These are phyloP conservation scores for Reticulascus tulasneorum DNA, from an alignment of 2,329 filamentous ascomycete genomes.

Conservation along the genomic window DNA sequence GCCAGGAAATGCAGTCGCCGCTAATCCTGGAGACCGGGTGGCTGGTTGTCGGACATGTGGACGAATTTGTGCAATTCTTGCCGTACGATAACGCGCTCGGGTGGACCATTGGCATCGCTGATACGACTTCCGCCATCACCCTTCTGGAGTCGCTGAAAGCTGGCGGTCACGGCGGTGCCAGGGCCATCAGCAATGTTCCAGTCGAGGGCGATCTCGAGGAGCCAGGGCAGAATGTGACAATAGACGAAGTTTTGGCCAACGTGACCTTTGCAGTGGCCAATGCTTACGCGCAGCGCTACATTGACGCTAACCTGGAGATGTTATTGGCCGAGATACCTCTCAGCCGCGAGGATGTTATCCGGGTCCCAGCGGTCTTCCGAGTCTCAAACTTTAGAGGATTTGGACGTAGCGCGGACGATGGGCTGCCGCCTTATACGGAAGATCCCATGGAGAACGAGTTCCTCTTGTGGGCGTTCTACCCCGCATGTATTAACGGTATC, in stretches of 20 bases:
- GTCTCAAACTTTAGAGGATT: background rate
- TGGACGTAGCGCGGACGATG: background rate
- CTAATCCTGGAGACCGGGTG: conserved; percentile 28
- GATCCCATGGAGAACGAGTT: background rate
- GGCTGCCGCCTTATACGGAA: background rate
- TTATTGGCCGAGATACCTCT: conserved; percentile 14
- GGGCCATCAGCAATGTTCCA: background rate
- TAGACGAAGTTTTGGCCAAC: conserved; percentile 11
- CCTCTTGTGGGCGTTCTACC: conserved; percentile 14
- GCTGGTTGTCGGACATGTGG: conserved; percentile 27
- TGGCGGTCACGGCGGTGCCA: conserved; percentile 19
- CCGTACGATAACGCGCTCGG: conserved; percentile 16
- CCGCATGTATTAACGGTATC: conserved; percentile 18
- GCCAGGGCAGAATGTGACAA: conserved; percentile 5
- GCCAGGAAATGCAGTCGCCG: conserved; percentile 30
- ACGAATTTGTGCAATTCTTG: conserved; percentile 30
- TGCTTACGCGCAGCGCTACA: conserved; percentile 6
- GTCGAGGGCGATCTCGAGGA: background rate
- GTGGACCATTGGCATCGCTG: conserved; percentile 19
- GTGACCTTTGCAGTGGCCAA: conserved; percentile 7
- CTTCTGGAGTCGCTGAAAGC: conserved; percentile 17
- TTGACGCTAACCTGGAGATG: conserved; percentile 11
- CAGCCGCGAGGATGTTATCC: conserved; percentile 17
- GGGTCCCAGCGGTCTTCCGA: conserved; percentile 17
- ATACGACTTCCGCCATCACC: conserved; percentile 18